A percentile compares a stretch with the other conserved stretches of the same genome.
Conservation (phyloP, 345 rosid genomes). For the Camelina neglecta region DNA sequence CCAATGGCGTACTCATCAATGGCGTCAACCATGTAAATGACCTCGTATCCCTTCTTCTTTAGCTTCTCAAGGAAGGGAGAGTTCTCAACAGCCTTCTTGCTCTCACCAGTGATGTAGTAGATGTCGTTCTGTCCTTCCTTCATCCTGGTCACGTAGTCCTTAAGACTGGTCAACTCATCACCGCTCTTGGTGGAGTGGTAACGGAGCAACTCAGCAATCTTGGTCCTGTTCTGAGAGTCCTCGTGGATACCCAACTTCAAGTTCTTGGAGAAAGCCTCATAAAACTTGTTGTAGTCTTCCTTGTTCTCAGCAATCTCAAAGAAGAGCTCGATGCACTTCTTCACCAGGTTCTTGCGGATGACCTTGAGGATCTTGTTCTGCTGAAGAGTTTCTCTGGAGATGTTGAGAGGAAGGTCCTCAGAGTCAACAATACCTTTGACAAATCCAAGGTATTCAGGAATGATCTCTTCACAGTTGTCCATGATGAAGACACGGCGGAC, state of each 20-base stretch:
- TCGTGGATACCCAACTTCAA: conserved; percentile 86
- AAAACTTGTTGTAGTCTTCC: conserved; percentile 89
- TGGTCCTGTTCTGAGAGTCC: conserved; percentile 4
- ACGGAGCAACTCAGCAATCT: no score
- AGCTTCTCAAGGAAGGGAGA: conserved; percentile 93
- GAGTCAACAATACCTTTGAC: conserved; percentile 95
- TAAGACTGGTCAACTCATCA: conserved; percentile 74
- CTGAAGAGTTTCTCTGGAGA: conserved; percentile 79
- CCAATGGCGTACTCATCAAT: conserved; percentile 88
- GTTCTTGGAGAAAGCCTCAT: conserved; percentile 87
- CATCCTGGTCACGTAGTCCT: conserved; percentile 95
- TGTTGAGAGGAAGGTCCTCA: conserved; percentile 88
- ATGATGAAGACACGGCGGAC: conserved; percentile 88
- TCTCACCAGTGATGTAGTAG: conserved; percentile 88
- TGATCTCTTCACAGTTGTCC: conserved; percentile 91
- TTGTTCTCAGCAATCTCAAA: conserved; percentile 38
- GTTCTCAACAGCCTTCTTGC: conserved; percentile 94
- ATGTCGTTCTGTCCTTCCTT: conserved; percentile 87
- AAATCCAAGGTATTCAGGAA: conserved; percentile 83
- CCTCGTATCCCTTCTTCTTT: conserved; percentile 87
- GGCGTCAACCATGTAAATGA: conserved; percentile 82
- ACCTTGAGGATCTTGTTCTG: conserved; percentile 92
- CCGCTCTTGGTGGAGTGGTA: no score
- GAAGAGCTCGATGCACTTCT: conserved; percentile 88
- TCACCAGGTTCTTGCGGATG: conserved; percentile 83